Evolutionary conservation across 192 early-diverging fungal species (phyloP).

Genomic region (Backusella circina): DNA sequence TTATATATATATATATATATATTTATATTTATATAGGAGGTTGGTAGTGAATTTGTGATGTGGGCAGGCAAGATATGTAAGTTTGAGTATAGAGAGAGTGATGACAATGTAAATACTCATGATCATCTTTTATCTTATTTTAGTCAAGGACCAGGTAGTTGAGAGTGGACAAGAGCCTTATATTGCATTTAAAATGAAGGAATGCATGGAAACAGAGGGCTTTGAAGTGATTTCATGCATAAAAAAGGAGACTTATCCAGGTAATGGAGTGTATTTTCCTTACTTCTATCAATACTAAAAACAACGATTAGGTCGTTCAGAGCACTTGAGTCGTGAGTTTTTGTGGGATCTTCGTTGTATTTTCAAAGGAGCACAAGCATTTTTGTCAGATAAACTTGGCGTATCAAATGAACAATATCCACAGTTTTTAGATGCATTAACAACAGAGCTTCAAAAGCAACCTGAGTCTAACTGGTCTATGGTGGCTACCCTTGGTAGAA

Average conservation of each 20-base stretch:
- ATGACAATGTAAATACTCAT: not conserved
- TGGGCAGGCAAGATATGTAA: slow-evolving; percentile 11
- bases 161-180: slow-evolving; percentile 6
- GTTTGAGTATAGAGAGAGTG: too few species aligned
- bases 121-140: too few species aligned
- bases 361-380: not conserved
- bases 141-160: slow-evolving; percentile 5
- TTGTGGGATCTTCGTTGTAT: slow-evolving; percentile 11
- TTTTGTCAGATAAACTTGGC: not conserved
- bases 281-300: not conserved
- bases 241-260: not conserved
- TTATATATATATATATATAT: too few species aligned
- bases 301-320: not conserved
- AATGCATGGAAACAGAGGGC: not conserved
- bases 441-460: not conserved
- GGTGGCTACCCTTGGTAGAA: not conserved
- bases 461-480: slow-evolving; percentile 7
- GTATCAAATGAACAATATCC: not conserved
- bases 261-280: not conserved
- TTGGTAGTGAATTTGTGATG: slow-evolving; percentile 10
- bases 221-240: not conserved
- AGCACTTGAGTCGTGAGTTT: slow-evolving; percentile 5
- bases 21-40: slow-evolving; percentile 1
- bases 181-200: slow-evolving; percentile 10
- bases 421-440: not conserved